Base-by-base conservation (phyloP, 2,329 filamentous ascomycete genomes). In the Parafenestella ontariensis region DNA sequence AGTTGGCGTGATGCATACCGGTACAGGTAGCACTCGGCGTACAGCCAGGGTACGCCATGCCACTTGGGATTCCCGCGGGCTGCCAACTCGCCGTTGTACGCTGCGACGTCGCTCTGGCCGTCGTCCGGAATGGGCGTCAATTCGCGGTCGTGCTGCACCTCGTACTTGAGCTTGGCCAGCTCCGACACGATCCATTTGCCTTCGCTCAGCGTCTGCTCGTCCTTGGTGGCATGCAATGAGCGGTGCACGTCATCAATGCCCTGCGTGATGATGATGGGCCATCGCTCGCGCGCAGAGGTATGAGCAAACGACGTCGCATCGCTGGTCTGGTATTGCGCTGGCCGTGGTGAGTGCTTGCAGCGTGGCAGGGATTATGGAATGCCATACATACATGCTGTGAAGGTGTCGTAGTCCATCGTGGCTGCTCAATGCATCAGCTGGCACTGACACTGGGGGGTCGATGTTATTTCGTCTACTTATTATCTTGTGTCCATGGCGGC, bases 211-310 rank as follows among this genome's bases (percentile, higher is more conserved):
- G 89, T 89, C 54, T 86, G 83, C 9, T 87, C 76, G 46, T 91
- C 86, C 31, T 84, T 81, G 47, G 81, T 80, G 53, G 81, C 78
- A 29, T 81, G 80, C 3, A 89, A 84, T 7, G 90, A 83, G 47
- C 90, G 90, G 78, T 96, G 92, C n/a, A 96, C 83, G 75, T 98
- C 94, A 74, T 99, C 94, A 69, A 99, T 95, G 51, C 89, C 91
- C 73, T 92, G 87, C 15, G 95, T 98, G 66, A 99, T 79, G 72
- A 99, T 99, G 52, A 96, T 83, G 15, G 95, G 95, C 95, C 94
- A 99, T 75, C 95, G 85, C 64, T 92, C 89, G 69, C 89, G 85
- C 29, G 91, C 94, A 8, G 95, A 96, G 56, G 88, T 82, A 76
- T 88, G 92, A 47, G 90, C 95, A 74, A 98, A 98, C 43, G 92